A percentile compares a stretch with the other conserved stretches of the same genome.
Evolutionary conservation across 2,329 filamentous ascomycete species (phyloP).

Genomic region (Aspergillus pseudoglaucus): DNA sequence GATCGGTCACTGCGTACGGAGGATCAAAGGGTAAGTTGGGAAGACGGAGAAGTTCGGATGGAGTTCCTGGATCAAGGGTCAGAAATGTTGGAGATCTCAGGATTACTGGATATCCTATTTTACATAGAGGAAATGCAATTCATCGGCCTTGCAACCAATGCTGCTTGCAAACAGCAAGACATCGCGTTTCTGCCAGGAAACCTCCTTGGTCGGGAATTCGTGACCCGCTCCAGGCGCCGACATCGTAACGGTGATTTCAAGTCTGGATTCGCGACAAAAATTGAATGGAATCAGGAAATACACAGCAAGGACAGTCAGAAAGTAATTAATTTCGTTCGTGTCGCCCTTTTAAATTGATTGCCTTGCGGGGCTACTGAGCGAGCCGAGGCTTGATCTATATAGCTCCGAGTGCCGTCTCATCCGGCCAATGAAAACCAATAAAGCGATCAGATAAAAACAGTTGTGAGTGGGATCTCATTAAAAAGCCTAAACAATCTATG

Average conservation of each 20-base stretch:
- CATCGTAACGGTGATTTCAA: conserved; percentile 26
- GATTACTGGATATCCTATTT: conserved; percentile 17
- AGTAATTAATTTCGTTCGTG: neutral
- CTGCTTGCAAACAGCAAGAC: conserved; percentile 82
- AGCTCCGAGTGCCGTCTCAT: neutral
- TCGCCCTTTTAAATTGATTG: neutral
- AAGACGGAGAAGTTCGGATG: conserved; percentile 82
- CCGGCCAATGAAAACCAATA: neutral
- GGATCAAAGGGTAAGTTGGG: conserved; percentile 77
- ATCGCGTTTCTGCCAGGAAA: conserved; percentile 84
- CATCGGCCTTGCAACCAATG: conserved; percentile 77
- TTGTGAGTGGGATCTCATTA: neutral
- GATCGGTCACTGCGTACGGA: conserved; percentile 46
- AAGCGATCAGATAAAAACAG: neutral
- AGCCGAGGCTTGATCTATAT: conserved; percentile 9
- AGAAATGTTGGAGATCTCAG: neutral
- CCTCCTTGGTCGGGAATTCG: conserved; percentile 67
- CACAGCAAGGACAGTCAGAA: neutral
- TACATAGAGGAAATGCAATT: conserved; percentile 90
- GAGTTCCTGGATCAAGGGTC: conserved; percentile 57
- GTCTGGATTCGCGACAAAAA: neutral
- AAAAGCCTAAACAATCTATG: conserved; percentile 14
- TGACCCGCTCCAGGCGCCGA: conserved; percentile 60
- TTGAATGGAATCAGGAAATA: neutral
- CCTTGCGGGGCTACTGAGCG: conserved; percentile 7